Conservation (phyloP, 148 eudicot genomes). For the Arctostaphylos glauca region DNA sequence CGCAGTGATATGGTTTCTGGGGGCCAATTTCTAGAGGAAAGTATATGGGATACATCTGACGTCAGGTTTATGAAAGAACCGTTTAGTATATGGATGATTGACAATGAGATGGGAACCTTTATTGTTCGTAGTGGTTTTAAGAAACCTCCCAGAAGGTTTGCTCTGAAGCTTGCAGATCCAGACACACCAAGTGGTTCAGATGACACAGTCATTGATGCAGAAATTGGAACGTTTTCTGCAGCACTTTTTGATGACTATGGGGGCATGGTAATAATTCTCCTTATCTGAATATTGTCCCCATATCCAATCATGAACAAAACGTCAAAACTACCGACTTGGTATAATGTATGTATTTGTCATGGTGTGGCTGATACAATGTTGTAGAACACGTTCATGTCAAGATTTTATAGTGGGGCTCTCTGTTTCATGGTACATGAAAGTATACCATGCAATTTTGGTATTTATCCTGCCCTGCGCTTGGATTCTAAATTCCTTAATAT, state of each 20-base stretch:
- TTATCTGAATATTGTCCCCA: background rate
- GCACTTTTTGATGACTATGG: constrained; percentile 97
- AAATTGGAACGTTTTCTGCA: constrained; percentile 85
- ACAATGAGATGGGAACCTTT: constrained; percentile 78
- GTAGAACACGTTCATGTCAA: background rate
- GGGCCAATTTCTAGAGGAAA: constrained; percentile 80
- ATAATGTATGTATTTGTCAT: background rate
- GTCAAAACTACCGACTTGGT: background rate
- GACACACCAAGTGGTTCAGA: constrained; percentile 59
- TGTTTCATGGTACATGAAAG: background rate
- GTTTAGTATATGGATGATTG: constrained; percentile 86
- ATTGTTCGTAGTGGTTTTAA: constrained; percentile 69
- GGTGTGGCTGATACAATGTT: background rate
- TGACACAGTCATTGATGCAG: constrained; percentile 77
- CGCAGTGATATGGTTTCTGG: constrained; percentile 88
- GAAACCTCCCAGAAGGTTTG: constrained; percentile 88
- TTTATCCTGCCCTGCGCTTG: background rate
- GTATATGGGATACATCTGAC: constrained; percentile 84
- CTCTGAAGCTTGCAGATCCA: constrained; percentile 74
- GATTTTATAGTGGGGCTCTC: background rate
- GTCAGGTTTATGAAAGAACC: constrained; percentile 48
- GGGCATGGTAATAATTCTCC: constrained; percentile 64
- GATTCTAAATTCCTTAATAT: too few relatives aligned
- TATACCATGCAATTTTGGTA: background rate
- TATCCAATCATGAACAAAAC: background rate